Conservation (phyloP, 2,329 filamentous ascomycete genomes). For the Cladobotryum mycophilum region DNA sequence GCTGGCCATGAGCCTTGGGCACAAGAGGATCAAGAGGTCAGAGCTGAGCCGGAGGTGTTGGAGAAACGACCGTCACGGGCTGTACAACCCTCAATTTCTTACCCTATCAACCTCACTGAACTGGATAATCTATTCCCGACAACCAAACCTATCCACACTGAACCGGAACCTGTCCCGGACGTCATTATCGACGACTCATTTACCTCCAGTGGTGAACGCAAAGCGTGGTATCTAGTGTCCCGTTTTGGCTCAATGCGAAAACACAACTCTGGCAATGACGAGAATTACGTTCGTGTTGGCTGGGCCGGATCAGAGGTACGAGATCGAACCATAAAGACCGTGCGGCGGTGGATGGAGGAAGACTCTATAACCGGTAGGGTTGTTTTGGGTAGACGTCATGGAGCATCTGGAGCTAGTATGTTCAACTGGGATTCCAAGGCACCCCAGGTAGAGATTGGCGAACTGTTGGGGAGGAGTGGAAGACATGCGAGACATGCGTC, state of each 20-base stretch:
- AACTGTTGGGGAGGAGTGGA: slow-evolving; percentile 26
- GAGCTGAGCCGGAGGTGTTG: neutral
- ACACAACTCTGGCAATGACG: slow-evolving; percentile 51
- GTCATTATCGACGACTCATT: slow-evolving; percentile 47
- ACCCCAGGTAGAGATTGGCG: slow-evolving; percentile 41
- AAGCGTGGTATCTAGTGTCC: slow-evolving; percentile 59
- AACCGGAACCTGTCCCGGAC: slow-evolving; percentile 37
- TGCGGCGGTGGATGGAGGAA: slow-evolving; percentile 61
- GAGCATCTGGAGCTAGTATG: slow-evolving; percentile 39
- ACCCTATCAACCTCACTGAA: slow-evolving; percentile 27
- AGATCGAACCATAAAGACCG: slow-evolving; percentile 49
- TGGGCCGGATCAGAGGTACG: slow-evolving; percentile 53
- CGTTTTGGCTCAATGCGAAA: slow-evolving; percentile 53
- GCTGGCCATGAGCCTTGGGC: neutral
- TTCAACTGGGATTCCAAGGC: slow-evolving; percentile 57
- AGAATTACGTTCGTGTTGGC: slow-evolving; percentile 52
- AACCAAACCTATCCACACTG: slow-evolving; percentile 17
- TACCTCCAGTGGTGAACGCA: slow-evolving; percentile 50
- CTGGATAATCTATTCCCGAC: slow-evolving; percentile 29
- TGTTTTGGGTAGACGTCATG: slow-evolving; percentile 31
- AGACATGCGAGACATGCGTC: slow-evolving; percentile 19
- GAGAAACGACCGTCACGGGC: neutral
- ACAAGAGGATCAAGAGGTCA: neutral
- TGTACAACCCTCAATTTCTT: slow-evolving; percentile 16
- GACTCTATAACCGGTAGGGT: slow-evolving; percentile 51